A percentile compares a stretch with the other conserved stretches of the same genome.
Evolutionary conservation across 495 filamentous ascomycete species (phyloP).

Genomic region (Penicillium pancosmium): DNA sequence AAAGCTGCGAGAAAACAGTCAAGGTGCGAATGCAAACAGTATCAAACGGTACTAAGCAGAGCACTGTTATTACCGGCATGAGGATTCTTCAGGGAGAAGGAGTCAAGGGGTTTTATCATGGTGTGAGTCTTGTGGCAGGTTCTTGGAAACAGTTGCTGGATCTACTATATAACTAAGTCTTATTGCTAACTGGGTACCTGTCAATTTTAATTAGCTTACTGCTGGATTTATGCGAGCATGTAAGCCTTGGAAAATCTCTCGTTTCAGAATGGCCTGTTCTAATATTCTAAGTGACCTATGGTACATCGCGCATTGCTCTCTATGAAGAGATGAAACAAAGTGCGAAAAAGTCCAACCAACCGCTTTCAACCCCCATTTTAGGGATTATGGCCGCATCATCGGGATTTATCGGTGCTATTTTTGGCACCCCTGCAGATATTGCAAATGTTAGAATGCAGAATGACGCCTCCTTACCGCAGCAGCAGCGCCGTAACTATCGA

Average conservation of each 20-base stretch:
- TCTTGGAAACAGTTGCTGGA: background rate
- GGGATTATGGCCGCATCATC: slow-evolving; percentile 73
- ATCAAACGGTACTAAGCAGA: slow-evolving; percentile 27
- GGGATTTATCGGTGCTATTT: slow-evolving; percentile 78
- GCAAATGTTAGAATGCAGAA: slow-evolving; percentile 95
- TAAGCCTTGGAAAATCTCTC: background rate
- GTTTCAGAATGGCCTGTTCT: background rate
- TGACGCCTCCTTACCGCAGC: slow-evolving; percentile 69
- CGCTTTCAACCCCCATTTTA: slow-evolving; percentile 61
- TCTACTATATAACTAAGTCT: no score
- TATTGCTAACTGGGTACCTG: no score
- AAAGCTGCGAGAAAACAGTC: slow-evolving; percentile 12
- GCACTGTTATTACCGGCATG: slow-evolving; percentile 36
- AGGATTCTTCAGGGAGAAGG: slow-evolving; percentile 35
- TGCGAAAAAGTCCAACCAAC: slow-evolving; percentile 48
- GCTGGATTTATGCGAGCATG: slow-evolving; percentile 33
- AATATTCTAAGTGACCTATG: slow-evolving; percentile 37
- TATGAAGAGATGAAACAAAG: slow-evolving; percentile 74
- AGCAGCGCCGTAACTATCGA: slow-evolving; percentile 73
- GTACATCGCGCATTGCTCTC: slow-evolving; percentile 43
- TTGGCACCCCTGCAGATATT: slow-evolving; percentile 86
- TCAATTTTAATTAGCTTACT: slow-evolving; percentile 18
- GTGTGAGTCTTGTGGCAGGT: slow-evolving; percentile 26
- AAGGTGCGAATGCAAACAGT: slow-evolving; percentile 42
- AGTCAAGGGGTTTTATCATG: slow-evolving; percentile 36